Base-by-base conservation (phyloP, 169 alveolate genomes). In the Eimeria maxima region DNA sequence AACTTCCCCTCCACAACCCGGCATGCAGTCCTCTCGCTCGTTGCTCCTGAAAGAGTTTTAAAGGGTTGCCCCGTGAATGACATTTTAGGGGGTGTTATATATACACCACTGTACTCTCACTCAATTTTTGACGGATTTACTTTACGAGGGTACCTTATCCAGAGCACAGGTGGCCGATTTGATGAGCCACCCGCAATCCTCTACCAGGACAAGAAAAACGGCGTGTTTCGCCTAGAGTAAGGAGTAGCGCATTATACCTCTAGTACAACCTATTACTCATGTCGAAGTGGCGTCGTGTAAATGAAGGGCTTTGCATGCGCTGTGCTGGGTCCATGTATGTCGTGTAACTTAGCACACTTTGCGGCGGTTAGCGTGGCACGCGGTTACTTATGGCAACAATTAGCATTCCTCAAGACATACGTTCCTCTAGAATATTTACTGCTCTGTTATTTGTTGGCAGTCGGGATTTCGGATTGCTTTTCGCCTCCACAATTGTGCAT, bases 11-110 rank as follows among this genome's bases (percentile, higher is more conserved):
- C 33, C 74, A 13, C 14, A 65, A n/a, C 42, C 6, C 80, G 11
- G 80, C 80, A 33, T 69, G 45, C 80, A 33, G n/a, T 45, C 80
- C 50, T 69, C 5, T 69, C n/a, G 80, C 50, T 69, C 50, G 80
- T 29, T 11, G 80, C 11, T n/a, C 80, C 18, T 47, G n/a, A 33
- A 3, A 24, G 50, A 69, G 6, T 47, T 10, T 10, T 69, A 33
- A 33, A 29, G 45, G 33, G 29, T 47, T 29, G 13, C 18, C n/a
- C 50, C 18, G 1, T 22, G n/a, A 69, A 69, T 2, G n/a, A 10
- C 27, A 69, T 4, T 24, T 10, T 69, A 33, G 18, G 0, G 24
- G 33, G 16, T 4, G 8, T 8, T 29, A 22, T 33, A 7, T 29
- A 69, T 29, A 69, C 10, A 11, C 22, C 22, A 6, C 38, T 33